Evolutionary conservation across 2,329 filamentous ascomycete species (phyloP).

Genomic region (Aotearoamyces nothofagi): DNA sequence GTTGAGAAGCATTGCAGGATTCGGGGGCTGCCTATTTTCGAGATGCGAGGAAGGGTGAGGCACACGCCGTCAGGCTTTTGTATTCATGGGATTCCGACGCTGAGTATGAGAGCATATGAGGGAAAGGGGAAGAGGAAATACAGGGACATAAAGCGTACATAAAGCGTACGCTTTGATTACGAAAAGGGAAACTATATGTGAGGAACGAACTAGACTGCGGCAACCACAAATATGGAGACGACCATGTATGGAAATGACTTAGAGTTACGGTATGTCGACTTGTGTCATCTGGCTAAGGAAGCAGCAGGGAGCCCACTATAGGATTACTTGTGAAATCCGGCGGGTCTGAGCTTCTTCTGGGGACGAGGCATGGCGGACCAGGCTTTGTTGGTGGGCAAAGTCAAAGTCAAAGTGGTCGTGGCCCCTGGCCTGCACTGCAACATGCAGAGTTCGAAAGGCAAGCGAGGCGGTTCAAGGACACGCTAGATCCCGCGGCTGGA

Average conservation of each 20-base stretch:
- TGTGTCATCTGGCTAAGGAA: too few relatives aligned
- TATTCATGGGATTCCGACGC: too few relatives aligned
- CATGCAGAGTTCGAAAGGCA: background rate
- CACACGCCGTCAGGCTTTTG: constrained; percentile 1
- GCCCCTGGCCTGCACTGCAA: background rate
- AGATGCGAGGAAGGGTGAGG: background rate
- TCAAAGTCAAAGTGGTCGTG: too few relatives aligned
- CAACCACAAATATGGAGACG: constrained; percentile 16
- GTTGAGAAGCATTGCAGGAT: constrained; percentile 9
- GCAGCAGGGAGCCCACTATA: too few relatives aligned
- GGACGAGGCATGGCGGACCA: background rate
- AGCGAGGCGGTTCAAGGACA: background rate
- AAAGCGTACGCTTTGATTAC: too few relatives aligned
- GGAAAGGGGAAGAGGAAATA: too few relatives aligned
- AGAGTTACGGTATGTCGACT: constrained; percentile 17
- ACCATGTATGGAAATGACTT: constrained; percentile 16
- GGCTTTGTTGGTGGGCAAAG: background rate
- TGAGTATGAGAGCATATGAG: too few relatives aligned
- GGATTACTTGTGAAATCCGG: background rate
- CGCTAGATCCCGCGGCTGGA: background rate
- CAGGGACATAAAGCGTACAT: too few relatives aligned
- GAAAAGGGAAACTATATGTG: too few relatives aligned
- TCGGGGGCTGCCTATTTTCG: too few relatives aligned
- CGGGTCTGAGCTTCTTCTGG: constrained; percentile 1
- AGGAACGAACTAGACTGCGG: too few relatives aligned